Conservation (phyloP, 2,329 filamentous ascomycete species). For the Pseudodiploospora longispora region DNA sequence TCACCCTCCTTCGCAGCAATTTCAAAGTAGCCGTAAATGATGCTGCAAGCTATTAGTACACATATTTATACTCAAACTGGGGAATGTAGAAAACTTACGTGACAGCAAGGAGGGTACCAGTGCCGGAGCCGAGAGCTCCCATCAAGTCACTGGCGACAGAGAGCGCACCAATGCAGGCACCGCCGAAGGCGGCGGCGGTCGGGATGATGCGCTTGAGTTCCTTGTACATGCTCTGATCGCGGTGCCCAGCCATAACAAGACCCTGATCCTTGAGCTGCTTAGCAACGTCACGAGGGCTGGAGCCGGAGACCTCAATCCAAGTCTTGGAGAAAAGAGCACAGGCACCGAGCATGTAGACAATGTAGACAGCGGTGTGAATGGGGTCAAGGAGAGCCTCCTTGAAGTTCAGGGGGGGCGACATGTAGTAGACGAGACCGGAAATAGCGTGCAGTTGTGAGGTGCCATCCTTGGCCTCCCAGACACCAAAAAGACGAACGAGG, state of each 20-base stretch:
- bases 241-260: constrained; percentile 97
- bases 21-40: constrained; percentile 99
- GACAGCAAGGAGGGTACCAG: constrained; percentile 94
- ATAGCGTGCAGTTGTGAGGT: constrained; percentile 90
- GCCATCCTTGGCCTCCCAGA: constrained; percentile 96
- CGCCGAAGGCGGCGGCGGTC: constrained; percentile 94
- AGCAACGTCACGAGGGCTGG: constrained; percentile 92
- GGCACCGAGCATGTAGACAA: constrained; percentile 94
- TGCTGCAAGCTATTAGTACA: constrained; percentile 49
- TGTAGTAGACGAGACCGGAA: constrained; percentile 97
- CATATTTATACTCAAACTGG: neutral
- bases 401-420: constrained; percentile 97
- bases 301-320: constrained; percentile 99
- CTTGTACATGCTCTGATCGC: constrained; percentile 99
- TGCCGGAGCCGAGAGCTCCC: constrained; percentile 91
- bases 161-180: constrained; percentile 96
- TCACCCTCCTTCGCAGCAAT: constrained; percentile 99
- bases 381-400: constrained; percentile 94
- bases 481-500: constrained; percentile 90
- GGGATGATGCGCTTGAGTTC: constrained; percentile 99
- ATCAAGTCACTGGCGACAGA: constrained; percentile 93
- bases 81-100: constrained; percentile 62
- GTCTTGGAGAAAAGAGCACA: constrained; percentile 99
- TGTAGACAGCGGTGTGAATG: constrained; percentile 92
- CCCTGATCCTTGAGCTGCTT: constrained; percentile 99